Evolutionary conservation across 768 basidiomycete genomes (phyloP).

Genomic region (Naganishia vaughanmartiniae): DNA sequence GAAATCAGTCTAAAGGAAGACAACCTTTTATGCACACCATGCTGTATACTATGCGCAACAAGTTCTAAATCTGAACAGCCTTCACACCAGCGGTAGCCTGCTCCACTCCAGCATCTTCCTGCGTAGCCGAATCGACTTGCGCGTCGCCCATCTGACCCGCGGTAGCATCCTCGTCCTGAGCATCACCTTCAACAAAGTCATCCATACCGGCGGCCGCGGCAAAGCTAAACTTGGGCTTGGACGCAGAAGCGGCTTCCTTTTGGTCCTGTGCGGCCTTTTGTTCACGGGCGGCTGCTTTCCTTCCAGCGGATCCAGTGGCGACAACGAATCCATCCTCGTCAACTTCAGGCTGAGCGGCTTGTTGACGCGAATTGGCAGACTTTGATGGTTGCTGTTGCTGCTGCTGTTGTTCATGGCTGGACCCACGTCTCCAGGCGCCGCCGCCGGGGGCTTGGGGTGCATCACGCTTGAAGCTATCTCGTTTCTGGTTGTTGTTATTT

Average conservation of each 20-base stretch:
- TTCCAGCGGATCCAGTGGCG: constrained; percentile 22
- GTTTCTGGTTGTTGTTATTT: constrained; percentile 20
- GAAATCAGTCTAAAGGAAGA: background rate
- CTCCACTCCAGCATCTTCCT: constrained; percentile 35
- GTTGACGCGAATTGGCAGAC: constrained; percentile 12
- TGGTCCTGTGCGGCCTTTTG: constrained; percentile 23
- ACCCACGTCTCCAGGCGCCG: constrained; percentile 8
- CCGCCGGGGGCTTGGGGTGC: constrained; percentile 3
- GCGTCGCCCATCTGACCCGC: constrained; percentile 28
- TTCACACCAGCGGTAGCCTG: constrained; percentile 35
- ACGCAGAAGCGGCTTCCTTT: constrained; percentile 38
- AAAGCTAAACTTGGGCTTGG: constrained; percentile 75
- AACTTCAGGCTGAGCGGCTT: constrained; percentile 9
- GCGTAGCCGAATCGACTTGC: constrained; percentile 33
- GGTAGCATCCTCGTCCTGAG: constrained; percentile 34
- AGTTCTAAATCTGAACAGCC: constrained; percentile 21
- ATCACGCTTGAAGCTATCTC: constrained; percentile 20
- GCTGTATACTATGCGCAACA: background rate
- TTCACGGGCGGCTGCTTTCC: constrained; percentile 18
- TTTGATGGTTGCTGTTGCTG: background rate
- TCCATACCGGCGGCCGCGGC: constrained; percentile 63
- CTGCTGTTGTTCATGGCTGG: background rate
- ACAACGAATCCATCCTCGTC: constrained; percentile 40
- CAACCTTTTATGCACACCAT: background rate
- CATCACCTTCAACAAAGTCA: constrained; percentile 35